phyloP scores from a whole-genome alignment of 2,329 filamentous ascomycete species.

The Paecilomyces sp. region DNA sequence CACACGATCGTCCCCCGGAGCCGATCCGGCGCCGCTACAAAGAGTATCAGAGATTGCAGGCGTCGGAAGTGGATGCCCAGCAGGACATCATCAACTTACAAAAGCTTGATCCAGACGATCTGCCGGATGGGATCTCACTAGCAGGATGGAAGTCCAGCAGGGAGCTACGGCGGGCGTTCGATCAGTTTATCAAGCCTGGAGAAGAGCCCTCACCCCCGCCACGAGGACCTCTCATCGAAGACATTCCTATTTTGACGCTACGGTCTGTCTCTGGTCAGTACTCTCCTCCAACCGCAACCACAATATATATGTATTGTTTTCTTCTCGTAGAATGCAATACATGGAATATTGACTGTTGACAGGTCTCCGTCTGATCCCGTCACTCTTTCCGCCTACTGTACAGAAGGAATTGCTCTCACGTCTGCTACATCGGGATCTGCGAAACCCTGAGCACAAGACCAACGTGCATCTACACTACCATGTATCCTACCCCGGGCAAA shows the following conservation, averaged over 20 bases:
- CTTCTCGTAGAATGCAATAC: too few species aligned
- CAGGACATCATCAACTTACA: constrained; percentile 51
- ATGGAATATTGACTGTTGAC: constrained; percentile 11
- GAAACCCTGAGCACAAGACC: constrained; percentile 67
- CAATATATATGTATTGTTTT: too few species aligned
- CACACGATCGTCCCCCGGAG: constrained; percentile 70
- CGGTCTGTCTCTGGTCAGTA: constrained; percentile 30
- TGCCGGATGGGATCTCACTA: constrained; percentile 19
- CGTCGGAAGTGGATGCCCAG: constrained; percentile 45
- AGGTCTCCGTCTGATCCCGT: constrained; percentile 76
- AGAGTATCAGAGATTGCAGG: constrained; percentile 56
- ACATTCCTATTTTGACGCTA: constrained; percentile 30
- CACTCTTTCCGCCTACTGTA: constrained; percentile 60
- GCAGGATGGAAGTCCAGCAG: constrained; percentile 21
- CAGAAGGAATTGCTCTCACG: constrained; percentile 65
- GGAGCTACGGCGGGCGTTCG: constrained; percentile 22
- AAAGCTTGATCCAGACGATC: constrained; percentile 27
- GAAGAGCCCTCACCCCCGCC: constrained; percentile 5
- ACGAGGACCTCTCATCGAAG: constrained; percentile 11
- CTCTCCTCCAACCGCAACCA: neutral
- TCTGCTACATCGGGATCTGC: constrained; percentile 71
- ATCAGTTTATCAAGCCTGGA: constrained; percentile 18
- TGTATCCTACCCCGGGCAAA: constrained; percentile 51
- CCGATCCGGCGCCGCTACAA: constrained; percentile 68
- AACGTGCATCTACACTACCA: constrained; percentile 84